These are phyloP conservation scores for Gonium pectorale DNA, from an alignment of 139 green algal genomes.

Conservation along the genomic window DNA sequence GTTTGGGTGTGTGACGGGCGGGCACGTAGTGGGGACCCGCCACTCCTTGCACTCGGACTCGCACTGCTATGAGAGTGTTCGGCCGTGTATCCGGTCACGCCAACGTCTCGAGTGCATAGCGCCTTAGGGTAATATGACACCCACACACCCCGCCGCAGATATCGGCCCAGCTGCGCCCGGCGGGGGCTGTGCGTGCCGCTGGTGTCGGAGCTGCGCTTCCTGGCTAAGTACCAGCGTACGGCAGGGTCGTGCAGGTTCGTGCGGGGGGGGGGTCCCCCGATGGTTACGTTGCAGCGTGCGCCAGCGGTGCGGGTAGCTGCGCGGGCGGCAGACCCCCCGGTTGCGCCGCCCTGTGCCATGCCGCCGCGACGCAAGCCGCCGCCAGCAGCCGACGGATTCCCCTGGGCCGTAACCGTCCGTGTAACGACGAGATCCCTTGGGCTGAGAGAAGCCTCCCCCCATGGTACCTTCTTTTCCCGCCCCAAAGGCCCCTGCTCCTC, in stretches of 20 bases:
- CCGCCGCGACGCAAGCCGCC: too few species aligned
- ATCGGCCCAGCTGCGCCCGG: background rate
- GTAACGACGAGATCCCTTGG: too few species aligned
- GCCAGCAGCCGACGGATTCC: too few species aligned
- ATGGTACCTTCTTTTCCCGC: too few species aligned
- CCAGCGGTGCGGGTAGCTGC: too few species aligned
- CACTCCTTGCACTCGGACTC: background rate
- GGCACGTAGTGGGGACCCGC: background rate
- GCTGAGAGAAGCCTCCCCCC: too few species aligned
- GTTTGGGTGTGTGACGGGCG: too few species aligned
- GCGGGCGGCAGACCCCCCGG: too few species aligned
- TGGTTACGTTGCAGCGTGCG: background rate
- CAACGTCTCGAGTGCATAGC: background rate
- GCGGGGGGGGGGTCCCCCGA: background rate
- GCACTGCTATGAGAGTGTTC: background rate
- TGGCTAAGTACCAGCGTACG: background rate
- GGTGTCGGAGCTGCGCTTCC: background rate
- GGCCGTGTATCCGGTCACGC: background rate
- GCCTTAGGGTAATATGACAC: background rate
- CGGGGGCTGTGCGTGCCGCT: slow-evolving; percentile 17
- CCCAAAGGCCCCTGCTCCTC: too few species aligned
- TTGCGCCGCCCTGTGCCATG: too few species aligned
- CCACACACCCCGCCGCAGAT: background rate
- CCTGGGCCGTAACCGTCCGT: too few species aligned
- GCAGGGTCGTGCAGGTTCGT: background rate